Base-by-base conservation (phyloP, 805 yeast species). In the Yarrowia deformans region DNA sequence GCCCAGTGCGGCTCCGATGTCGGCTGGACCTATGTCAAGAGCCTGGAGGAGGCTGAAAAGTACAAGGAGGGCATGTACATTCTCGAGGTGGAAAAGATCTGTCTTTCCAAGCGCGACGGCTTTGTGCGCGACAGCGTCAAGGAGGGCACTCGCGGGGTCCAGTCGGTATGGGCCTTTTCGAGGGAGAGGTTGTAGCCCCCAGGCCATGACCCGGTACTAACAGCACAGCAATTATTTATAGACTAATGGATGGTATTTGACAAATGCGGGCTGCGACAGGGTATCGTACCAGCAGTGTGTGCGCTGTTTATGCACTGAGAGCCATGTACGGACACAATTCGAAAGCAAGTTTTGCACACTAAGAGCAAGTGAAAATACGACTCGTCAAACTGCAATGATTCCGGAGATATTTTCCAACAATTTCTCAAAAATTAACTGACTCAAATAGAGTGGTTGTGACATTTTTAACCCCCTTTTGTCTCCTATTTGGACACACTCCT, bases 1-100 rank as follows among this genome's bases (percentile, higher is more conserved):
- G 84, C 82, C 55, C 84, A 83, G 71, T 88, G 92, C 74, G 78
- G 79, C 63, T 75, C 77, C 6, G 77, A 83, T 67, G 78, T 88
- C 18, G 92, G 91, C 3, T 88, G 92, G 92, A 84, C 83, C 70
- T 88, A 88, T 73, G 74, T 87, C 48, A 80, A 79, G 72, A 83
- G 89, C 55, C 81, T 80, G 40, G 76, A 78, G 37, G 73, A 73
- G 23, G 75, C 79, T 18, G 88, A 87, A 77, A 79, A 81, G 70
- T 87, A 85, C 75, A 88, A 88, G 75, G 90, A 86, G 73, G 89
- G 89, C 9, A 82, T 83, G 72, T 88, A 78, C 72, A 86, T 88
- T 46, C 79, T 88, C 70, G 90, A 87, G 71, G 74, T 75, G 43
- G 68, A 48, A 16, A 48, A 37, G 39, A 63, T 63, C 8, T 49